phyloP scores from a whole-genome alignment of 148 eudicot species.

The Nyssa sinensis region DNA sequence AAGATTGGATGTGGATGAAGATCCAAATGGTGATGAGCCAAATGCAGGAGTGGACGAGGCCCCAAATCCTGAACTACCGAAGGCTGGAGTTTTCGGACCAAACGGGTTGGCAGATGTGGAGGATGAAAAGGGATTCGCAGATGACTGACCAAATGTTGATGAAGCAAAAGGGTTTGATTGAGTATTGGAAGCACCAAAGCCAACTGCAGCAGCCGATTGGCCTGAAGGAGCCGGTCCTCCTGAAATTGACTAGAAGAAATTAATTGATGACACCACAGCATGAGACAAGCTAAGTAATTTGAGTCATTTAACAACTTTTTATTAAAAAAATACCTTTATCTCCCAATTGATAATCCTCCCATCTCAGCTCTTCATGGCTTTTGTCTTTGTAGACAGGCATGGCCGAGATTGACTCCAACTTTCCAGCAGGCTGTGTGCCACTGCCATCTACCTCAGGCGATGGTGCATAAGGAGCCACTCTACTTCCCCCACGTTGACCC shows the following conservation, averaged over 20 bases:
- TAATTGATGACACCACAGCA: neutral
- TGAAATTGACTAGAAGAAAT: constrained; percentile 19
- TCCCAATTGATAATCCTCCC: constrained; percentile 96
- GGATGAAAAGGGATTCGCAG: constrained; percentile 69
- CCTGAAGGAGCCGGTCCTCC: constrained; percentile 88
- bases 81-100: constrained; percentile 56
- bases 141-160: constrained; percentile 60
- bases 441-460: constrained; percentile 60
- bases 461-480: constrained; percentile 62
- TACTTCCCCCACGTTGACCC: constrained; percentile 76
- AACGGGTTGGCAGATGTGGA: constrained; percentile 66
- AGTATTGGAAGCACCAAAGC: constrained; percentile 44
- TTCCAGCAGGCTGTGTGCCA: constrained; percentile 53
- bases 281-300: neutral
- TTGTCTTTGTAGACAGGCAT: constrained; percentile 89
- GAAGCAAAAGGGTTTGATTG: constrained; percentile 56
- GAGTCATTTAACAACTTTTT: neutral
- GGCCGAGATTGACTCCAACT: constrained; percentile 92
- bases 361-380: constrained; percentile 95
- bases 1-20: constrained; percentile 45
- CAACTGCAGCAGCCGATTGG: constrained; percentile 49
- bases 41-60: constrained; percentile 51
- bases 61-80: constrained; percentile 59
- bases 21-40: constrained; percentile 63
- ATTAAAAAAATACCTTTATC: constrained; percentile 67